Evolutionary conservation across 1,139 yeast species (phyloP), one percentile per base, ranked within the genome.

Genomic region (Debaryomyces sp.): DNA sequence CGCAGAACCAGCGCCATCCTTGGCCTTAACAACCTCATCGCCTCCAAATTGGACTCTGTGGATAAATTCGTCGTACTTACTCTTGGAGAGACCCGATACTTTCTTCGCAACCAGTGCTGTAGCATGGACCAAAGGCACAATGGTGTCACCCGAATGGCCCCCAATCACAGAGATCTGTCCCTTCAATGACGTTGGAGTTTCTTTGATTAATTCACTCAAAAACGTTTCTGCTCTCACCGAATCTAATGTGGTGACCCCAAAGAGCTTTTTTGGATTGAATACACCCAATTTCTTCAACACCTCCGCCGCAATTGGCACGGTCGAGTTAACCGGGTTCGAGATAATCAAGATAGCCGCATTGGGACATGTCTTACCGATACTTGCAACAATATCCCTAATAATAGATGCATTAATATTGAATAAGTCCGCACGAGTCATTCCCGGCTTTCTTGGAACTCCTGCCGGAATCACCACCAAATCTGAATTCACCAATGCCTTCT

Each of bases 381-480:
- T 78, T 47, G 80, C 77, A 48, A 83, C 85, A 62, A 85, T 74
- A 50, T 77, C 80, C 59, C 82, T 75, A 51, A 86, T 81, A 56
- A 86, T 86, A 9, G 83, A 80, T 2, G 90, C 91, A 66, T 86
- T 86, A 63, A 85, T 84, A 62, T 83, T 84, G 70, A 86, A 86
- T 59, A 86, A 75, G 64, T 86, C 91, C 53, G 86, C 89, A 63
- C 92, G 77, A 26, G 90, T 83, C 90, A 85, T 85, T 18, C 91
- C 91, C 12, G 91, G 90, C 62, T 85, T 85, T 66, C 91, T 78
- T 45, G 91, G 90, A 13, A 86, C 85, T 47, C 91, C 92, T n/a
- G 91, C 91, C n/a, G 91, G 90, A 47, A 85, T 84, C 38, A 85
- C 70, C 24, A 85, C 89, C 52, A 86, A 68, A 51, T 84, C 81